A percentile compares a stretch with the other conserved stretches of the same genome.
phyloP scores from a whole-genome alignment of 352 stramenopile species.

The Pythium folliculosum region DNA sequence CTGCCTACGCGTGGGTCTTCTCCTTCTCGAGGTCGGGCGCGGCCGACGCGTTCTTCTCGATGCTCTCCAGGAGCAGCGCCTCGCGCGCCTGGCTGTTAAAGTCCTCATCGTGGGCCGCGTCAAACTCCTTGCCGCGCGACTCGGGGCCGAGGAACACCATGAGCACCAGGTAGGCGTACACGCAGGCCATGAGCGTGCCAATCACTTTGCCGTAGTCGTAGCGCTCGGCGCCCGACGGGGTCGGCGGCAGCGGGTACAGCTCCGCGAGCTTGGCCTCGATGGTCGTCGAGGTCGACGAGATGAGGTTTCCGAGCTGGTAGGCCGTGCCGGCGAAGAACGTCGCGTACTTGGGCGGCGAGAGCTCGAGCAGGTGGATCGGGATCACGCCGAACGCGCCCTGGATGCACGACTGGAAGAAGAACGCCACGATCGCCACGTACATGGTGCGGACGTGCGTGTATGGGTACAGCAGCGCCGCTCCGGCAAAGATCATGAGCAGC shows the following conservation, averaged over 20 bases:
- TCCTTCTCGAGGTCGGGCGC: conserved; percentile 16
- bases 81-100: conserved; percentile 36
- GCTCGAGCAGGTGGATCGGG: conserved; percentile 56
- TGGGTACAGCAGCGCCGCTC: conserved; percentile 45
- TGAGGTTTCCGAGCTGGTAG: conserved; percentile 56
- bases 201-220: conserved; percentile 63
- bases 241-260: conserved; percentile 41
- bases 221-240: conserved; percentile 30
- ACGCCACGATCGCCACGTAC: conserved; percentile 34
- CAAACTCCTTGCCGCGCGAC: conserved; percentile 25
- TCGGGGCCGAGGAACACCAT: conserved; percentile 50
- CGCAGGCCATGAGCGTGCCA: conserved; percentile 41
- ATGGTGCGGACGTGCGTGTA: conserved; percentile 38
- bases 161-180: conserved; percentile 47
- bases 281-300: conserved; percentile 51
- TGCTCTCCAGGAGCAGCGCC: conserved; percentile 28
- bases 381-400: conserved; percentile 56
- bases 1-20: conserved; percentile 25
- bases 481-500: conserved; percentile 35
- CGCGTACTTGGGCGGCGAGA: conserved; percentile 53
- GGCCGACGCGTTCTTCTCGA: conserved; percentile 32
- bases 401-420: conserved; percentile 53
- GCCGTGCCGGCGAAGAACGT: conserved; percentile 48
- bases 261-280: conserved; percentile 51
- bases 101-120: conserved; percentile 24